Conservation (phyloP, 306 rosid species). For the Dalbergia cultrata region DNA sequence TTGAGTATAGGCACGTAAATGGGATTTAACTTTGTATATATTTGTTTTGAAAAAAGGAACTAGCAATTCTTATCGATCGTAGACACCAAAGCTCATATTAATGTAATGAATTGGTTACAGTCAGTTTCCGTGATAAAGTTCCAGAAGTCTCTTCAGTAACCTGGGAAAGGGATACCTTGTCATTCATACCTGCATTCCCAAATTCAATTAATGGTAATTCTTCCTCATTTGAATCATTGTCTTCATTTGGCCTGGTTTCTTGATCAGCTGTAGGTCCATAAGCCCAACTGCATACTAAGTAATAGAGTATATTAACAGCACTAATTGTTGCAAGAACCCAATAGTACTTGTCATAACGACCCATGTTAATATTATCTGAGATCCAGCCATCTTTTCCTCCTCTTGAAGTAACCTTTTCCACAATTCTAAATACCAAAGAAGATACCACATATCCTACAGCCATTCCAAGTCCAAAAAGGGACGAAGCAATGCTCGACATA, state of each 20-base stretch:
- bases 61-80: constrained; percentile 8
- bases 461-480: constrained; percentile 61
- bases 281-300: constrained; percentile 58
- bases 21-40: no score
- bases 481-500: constrained; percentile 65
- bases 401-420: constrained; percentile 55
- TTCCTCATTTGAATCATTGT: constrained; percentile 37
- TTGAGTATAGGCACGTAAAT: no score
- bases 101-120: background rate
- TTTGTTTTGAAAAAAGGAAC: background rate
- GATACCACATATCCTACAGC: constrained; percentile 60
- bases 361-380: constrained; percentile 60
- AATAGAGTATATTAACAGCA: constrained; percentile 54
- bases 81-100: background rate
- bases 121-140: constrained; percentile 11
- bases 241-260: constrained; percentile 18
- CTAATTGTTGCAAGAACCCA: constrained; percentile 58
- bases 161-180: constrained; percentile 5
- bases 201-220: constrained; percentile 38
- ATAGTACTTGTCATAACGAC: constrained; percentile 59
- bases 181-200: background rate
- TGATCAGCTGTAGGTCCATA: constrained; percentile 61
- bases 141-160: constrained; percentile 6
- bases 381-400: constrained; percentile 74
- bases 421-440: constrained; percentile 49